Evolutionary conservation across 208 protist genomes (phyloP).

Genomic region (Acanthamoeba rhysodes): DNA sequence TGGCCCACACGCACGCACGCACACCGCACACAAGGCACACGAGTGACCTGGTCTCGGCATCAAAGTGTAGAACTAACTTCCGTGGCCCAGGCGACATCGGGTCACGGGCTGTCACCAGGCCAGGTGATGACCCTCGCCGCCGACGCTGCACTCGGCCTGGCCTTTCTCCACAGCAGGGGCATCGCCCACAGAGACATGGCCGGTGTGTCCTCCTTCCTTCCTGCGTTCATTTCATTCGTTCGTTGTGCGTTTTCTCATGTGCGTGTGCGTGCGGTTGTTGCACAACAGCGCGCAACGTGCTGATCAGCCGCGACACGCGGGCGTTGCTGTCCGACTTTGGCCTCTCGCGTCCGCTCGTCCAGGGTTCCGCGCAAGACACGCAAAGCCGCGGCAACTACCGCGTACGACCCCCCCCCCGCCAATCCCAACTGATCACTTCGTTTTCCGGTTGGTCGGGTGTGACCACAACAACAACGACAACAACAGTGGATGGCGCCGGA

Average conservation of each 20-base stretch:
- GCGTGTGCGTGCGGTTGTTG: background rate
- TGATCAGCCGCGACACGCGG: background rate
- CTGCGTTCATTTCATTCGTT: too few species aligned
- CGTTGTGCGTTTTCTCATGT: too few species aligned
- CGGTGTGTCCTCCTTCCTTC: background rate
- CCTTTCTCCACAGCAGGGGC: background rate
- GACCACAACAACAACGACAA: too few species aligned
- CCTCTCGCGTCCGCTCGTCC: background rate
- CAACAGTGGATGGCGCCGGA: constrained; percentile 21
- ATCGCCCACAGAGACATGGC: background rate
- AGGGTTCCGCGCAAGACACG: background rate
- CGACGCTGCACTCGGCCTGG: background rate
- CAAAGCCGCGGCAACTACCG: background rate
- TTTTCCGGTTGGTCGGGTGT: too few species aligned
- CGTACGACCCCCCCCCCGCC: background rate
- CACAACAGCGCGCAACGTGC: background rate
- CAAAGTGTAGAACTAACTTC: too few species aligned
- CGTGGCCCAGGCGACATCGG: too few species aligned
- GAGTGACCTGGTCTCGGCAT: too few species aligned
- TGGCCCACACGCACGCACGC: too few species aligned
- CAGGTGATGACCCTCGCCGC: background rate
- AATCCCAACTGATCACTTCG: too few species aligned
- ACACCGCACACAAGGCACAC: too few species aligned
- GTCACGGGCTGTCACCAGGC: background rate
- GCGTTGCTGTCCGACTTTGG: background rate